Conservation (phyloP, 1,284 basidiomycete genomes). For the Rhizopogon parksii region DNA sequence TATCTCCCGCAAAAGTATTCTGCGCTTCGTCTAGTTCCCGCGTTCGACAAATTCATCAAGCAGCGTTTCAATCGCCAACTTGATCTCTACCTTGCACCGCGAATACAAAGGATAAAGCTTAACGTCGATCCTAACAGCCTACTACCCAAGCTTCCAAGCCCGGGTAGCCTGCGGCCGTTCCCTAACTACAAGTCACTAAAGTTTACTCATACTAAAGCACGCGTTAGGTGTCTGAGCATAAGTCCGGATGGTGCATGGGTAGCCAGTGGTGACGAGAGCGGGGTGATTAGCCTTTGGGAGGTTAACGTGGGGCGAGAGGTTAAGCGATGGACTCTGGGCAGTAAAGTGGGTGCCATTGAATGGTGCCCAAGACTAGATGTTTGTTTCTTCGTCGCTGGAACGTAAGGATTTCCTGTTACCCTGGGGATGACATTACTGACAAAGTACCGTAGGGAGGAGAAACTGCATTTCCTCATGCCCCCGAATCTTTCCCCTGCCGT, state of each 20-base stretch:
- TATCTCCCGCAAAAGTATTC: conserved; percentile 87
- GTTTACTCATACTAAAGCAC: conserved; percentile 64
- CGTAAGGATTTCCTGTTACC: conserved; percentile 46
- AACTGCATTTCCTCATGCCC: conserved; percentile 79
- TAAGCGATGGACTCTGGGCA: conserved; percentile 79
- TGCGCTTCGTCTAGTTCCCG: conserved; percentile 85
- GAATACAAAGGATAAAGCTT: conserved; percentile 81
- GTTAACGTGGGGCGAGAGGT: conserved; percentile 88
- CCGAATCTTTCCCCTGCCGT: conserved; percentile 60
- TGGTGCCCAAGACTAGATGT: conserved; percentile 92
- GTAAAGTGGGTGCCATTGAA: conserved; percentile 79
- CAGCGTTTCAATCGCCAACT: conserved; percentile 93
- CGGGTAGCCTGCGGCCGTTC: conserved; percentile 90
- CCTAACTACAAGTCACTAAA: conserved; percentile 78
- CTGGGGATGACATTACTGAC: conserved; percentile 6
- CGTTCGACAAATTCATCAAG: conserved; percentile 88
- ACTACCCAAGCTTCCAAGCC: conserved; percentile 94
- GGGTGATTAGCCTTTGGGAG: conserved; percentile 89
- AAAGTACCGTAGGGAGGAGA: conserved; percentile 56
- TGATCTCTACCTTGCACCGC: conserved; percentile 94
- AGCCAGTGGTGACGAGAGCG: conserved; percentile 88
- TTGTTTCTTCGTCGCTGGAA: conserved; percentile 73
- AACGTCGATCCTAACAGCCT: conserved; percentile 89
- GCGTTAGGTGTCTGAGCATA: conserved; percentile 72
- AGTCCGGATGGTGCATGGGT: conserved; percentile 92